Evolutionary conservation across 1,139 yeast species (phyloP).

Genomic region (Trichomonascaceae sp.): DNA sequence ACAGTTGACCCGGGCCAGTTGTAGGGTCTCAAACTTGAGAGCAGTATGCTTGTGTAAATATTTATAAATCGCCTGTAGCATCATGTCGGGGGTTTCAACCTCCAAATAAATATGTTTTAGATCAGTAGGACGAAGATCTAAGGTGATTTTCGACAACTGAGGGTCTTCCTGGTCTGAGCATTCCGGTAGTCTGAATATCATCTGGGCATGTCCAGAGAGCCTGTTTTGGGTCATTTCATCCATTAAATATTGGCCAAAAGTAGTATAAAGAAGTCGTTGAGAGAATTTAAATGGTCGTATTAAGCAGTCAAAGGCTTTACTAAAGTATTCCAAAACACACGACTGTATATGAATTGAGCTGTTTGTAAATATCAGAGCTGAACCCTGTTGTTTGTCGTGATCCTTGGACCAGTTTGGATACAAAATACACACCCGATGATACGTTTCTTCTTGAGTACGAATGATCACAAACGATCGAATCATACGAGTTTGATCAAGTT

Average conservation of each 20-base stretch:
- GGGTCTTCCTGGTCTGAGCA: constrained; percentile 7
- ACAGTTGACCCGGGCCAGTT: constrained; percentile 20
- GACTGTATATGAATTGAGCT: constrained; percentile 6
- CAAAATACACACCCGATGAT: constrained; percentile 4
- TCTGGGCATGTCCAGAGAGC: constrained; percentile 15
- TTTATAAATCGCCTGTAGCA: constrained; percentile 13
- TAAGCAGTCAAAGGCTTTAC: constrained; percentile 8
- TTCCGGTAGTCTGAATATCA: constrained; percentile 15
- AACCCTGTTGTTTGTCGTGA: constrained; percentile 1
- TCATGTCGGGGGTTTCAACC: constrained; percentile 7
- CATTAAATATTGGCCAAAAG: constrained; percentile 4
- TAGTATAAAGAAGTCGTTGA: background rate
- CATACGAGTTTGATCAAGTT: constrained; percentile 4
- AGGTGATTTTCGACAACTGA: constrained; percentile 17
- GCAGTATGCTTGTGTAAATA: constrained; percentile 17
- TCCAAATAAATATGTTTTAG: constrained; percentile 7
- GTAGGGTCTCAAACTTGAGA: constrained; percentile 16
- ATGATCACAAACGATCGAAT: constrained; percentile 4
- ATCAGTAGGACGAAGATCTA: constrained; percentile 19
- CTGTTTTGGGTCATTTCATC: background rate
- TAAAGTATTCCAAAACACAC: constrained; percentile 6
- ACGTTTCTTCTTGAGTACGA: constrained; percentile 2
- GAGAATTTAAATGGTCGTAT: constrained; percentile 6
- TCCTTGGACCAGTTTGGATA: constrained; percentile 6
- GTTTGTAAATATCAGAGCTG: background rate